These are phyloP conservation scores for Phytophthora gonapodyides DNA, from an alignment of 352 stramenopile species.

Conservation along the genomic window DNA sequence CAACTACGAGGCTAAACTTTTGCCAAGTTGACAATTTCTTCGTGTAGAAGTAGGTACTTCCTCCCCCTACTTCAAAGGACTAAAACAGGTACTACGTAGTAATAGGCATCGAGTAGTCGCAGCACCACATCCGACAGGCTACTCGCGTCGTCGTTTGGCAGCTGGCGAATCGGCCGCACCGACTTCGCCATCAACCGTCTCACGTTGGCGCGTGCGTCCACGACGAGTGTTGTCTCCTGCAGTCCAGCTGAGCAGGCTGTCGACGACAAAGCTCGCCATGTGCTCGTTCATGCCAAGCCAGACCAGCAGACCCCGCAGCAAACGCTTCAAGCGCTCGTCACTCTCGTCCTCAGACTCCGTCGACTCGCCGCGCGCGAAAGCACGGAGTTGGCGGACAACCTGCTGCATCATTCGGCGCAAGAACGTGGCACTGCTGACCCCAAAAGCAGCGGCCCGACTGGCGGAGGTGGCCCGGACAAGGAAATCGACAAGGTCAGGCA, in stretches of 20 bases:
- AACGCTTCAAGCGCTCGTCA: constrained; percentile 34
- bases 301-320: constrained; percentile 44
- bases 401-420: constrained; percentile 56
- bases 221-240: constrained; percentile 23
- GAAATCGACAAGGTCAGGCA: constrained; percentile 58
- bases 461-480: constrained; percentile 67
- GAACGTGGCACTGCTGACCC: constrained; percentile 51
- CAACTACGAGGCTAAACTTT: neutral
- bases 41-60: constrained; percentile 12
- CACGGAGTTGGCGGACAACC: constrained; percentile 47
- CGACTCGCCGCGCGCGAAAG: constrained; percentile 41
- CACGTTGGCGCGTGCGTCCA: constrained; percentile 28
- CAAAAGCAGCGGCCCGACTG: constrained; percentile 54
- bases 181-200: constrained; percentile 11
- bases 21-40: constrained; percentile 27
- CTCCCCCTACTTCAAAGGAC: constrained; percentile 14
- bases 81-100: neutral
- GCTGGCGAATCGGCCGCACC: constrained; percentile 14
- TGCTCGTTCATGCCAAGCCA: constrained; percentile 49
- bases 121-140: neutral
- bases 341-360: constrained; percentile 33
- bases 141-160: constrained; percentile 45
- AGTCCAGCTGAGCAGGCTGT: constrained; percentile 47
- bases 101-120: neutral
- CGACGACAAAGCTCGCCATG: constrained; percentile 49